Conservation (phyloP, 2,329 filamentous ascomycete genomes). For the Aspergillus sergii region DNA sequence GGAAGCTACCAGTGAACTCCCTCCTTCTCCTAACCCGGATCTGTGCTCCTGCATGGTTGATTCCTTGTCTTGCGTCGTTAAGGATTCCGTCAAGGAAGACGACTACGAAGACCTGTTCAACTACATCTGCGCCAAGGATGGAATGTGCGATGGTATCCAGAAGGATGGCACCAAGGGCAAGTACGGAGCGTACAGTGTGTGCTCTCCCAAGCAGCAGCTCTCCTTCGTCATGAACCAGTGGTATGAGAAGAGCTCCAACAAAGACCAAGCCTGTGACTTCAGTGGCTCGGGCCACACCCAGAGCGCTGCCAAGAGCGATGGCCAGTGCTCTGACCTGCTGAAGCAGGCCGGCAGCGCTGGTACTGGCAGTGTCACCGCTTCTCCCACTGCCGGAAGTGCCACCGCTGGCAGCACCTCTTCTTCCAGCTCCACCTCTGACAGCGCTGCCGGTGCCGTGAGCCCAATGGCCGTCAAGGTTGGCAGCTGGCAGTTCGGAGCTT, state of each 20-base stretch:
- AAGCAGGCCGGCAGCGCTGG: constrained; percentile 44
- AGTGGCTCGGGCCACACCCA: constrained; percentile 44
- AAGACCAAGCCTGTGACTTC: constrained; percentile 48
- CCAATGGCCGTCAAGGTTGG: constrained; percentile 44
- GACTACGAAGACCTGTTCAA: constrained; percentile 65
- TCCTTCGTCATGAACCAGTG: constrained; percentile 51
- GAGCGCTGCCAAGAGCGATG: constrained; percentile 33
- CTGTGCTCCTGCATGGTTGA: constrained; percentile 87
- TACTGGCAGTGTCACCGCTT: constrained; percentile 42
- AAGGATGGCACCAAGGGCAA: constrained; percentile 42
- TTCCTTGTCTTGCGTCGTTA: constrained; percentile 70
- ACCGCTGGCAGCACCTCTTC: constrained; percentile 19
- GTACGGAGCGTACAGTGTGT: constrained; percentile 55
- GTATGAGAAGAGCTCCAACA: constrained; percentile 40
- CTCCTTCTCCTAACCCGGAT: constrained; percentile 75
- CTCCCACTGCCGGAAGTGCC: constrained; percentile 32
- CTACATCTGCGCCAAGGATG: constrained; percentile 43
- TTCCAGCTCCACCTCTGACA: constrained; percentile 29
- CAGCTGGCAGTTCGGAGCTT: constrained; percentile 45
- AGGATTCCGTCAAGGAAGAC: constrained; percentile 59
- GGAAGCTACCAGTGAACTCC: constrained; percentile 70
- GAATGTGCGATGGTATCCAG: constrained; percentile 42
- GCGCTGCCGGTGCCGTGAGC: constrained; percentile 34
- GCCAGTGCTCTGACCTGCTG: constrained; percentile 39
- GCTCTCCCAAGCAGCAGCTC: constrained; percentile 47